These are phyloP conservation scores for Debaryomyces coudertii DNA, from an alignment of 1,139 yeast genomes.

Conservation along the genomic window DNA sequence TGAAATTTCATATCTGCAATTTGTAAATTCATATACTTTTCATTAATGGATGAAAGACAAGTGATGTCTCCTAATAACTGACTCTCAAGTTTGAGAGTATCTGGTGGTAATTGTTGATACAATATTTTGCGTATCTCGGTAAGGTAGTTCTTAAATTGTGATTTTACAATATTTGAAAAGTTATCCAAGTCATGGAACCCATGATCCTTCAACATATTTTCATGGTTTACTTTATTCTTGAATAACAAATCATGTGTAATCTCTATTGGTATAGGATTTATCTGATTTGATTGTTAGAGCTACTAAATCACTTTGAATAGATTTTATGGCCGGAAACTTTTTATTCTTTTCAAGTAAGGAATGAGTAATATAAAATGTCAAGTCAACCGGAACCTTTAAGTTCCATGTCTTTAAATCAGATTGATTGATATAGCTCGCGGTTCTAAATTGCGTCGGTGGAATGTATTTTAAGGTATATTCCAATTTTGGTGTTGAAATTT, in stretches of 20 bases:
- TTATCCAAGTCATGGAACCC: conserved; percentile 28
- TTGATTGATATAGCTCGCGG: conserved; percentile 7
- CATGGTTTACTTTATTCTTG: conserved; percentile 19
- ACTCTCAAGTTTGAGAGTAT: conserved; percentile 33
- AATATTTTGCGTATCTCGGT: conserved; percentile 25
- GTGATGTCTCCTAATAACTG: conserved; percentile 36
- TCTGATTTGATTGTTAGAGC: conserved; percentile 38
- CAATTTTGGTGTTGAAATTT: conserved; percentile 31
- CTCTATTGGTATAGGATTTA: conserved; percentile 41
- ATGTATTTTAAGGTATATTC: conserved; percentile 34
- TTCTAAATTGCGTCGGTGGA: conserved; percentile 33
- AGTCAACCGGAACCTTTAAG: conserved; percentile 34
- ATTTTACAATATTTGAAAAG: conserved; percentile 26
- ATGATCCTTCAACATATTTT: conserved; percentile 8
- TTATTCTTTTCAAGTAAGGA: conserved; percentile 11
- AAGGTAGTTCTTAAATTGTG: conserved; percentile 26
- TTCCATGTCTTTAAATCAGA: conserved; percentile 29
- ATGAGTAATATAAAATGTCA: conserved; percentile 14
- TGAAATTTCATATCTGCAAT: conserved; percentile 20
- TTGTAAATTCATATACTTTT: conserved; percentile 30
- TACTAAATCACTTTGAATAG: conserved; percentile 33
- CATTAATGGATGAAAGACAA: conserved; percentile 31
- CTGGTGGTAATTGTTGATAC: conserved; percentile 27
- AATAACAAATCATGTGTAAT: conserved; percentile 44
- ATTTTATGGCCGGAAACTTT: conserved; percentile 34